phyloP scores from a whole-genome alignment of 148 eudicot species.

The Diospyros lotus region DNA sequence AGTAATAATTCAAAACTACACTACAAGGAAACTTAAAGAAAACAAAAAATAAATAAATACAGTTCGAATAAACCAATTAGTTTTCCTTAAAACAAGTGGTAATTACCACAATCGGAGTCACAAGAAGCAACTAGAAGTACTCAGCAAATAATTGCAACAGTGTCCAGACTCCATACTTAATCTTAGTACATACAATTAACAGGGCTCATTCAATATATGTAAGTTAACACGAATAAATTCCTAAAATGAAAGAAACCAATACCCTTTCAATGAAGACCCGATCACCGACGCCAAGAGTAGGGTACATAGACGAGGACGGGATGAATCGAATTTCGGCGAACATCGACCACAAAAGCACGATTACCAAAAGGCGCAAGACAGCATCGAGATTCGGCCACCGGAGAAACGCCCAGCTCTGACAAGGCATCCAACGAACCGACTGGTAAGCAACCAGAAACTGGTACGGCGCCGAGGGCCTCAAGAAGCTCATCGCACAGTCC shows the following conservation, averaged over 20 bases:
- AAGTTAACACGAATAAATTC: too few species aligned
- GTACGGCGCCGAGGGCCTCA: conserved; percentile 15
- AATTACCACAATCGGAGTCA: too few species aligned
- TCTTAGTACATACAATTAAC: too few species aligned
- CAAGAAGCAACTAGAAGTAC: too few species aligned
- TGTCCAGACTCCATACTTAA: too few species aligned
- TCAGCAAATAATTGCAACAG: too few species aligned
- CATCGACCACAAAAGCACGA: conserved; percentile 12
- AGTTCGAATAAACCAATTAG: too few species aligned
- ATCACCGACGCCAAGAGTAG: conserved; percentile 13
- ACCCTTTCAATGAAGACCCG: conserved; percentile 16
- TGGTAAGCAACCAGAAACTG: conserved; percentile 12
- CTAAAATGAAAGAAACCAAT: neutral
- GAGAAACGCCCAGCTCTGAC: conserved; percentile 12
- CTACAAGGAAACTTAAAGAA: too few species aligned
- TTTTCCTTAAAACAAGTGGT: too few species aligned
- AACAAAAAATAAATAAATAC: too few species aligned
- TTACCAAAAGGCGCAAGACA: conserved; percentile 5
- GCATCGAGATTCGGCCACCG: conserved; percentile 4
- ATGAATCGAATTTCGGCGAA: conserved; percentile 13
- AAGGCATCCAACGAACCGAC: conserved; percentile 14
- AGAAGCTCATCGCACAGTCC: conserved; percentile 14
- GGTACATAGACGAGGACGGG: conserved; percentile 17
- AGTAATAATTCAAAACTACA: too few species aligned
- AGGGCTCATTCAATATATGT: too few species aligned